Base-by-base conservation (phyloP, 2,329 filamentous ascomycete genomes). In the Aschersonia sp. region DNA sequence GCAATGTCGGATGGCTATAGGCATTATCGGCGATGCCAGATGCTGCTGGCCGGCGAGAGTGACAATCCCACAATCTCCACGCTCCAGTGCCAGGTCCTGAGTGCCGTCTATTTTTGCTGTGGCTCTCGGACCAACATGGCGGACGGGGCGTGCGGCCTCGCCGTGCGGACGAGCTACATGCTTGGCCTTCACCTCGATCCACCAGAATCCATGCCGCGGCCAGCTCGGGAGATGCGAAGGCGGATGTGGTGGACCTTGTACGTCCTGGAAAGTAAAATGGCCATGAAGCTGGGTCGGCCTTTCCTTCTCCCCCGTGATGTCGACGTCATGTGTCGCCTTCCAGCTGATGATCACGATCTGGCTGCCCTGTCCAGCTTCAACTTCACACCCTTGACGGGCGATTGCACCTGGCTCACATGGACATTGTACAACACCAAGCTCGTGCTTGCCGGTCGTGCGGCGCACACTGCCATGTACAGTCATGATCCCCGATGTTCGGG, bases 181-280 rank as follows among this genome's bases (percentile, higher is more conserved):
- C 56, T 75, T 0, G 72, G 73, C 0, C 58, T 76, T 4, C 71
- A 75, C 55, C 53, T 66, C 1, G 70, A 75, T 31, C 71, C 72
- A 1, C 58, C 65, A 0, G 48, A 51, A 6, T 51, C 56, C 45
- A 50, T 70, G 45, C 56, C 66, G 0, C 51, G 48, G 4, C 45
- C 50, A 0, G 57, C 69, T 45, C 53, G 63, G 20, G 72, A 75
- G 51, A 56, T 73, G 50, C 67, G 69, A 4, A 72, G 67, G 52
- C 62, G 73, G 0, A 50, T 77, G 9, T 78, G 74, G 74, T 77
- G 72, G 72, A 59, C 57, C 1, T 53, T 78, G 1, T 76, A 68
- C 54, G 59, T 62, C 1, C 56, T 75, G 12, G 75, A 78, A 46
- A 65, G 59, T 50, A 73, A 72, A 53, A 64, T 59, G 2, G 63